phyloP scores from a whole-genome alignment of 2,329 filamentous ascomycete genomes.

The Cadophora malorum region DNA sequence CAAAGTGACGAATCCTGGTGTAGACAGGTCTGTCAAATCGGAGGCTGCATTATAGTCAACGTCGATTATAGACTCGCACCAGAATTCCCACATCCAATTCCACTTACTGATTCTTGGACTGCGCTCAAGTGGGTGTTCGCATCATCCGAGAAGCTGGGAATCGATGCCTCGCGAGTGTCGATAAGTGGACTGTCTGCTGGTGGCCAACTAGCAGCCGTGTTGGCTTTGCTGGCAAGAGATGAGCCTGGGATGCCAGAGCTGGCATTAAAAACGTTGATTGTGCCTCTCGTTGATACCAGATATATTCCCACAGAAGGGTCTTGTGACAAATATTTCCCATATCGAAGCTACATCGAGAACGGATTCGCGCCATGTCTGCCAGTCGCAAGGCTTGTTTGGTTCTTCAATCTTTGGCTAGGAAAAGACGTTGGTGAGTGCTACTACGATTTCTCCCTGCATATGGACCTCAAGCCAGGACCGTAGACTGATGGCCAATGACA shows the following conservation, averaged over 20 bases:
- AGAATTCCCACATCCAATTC: slow-evolving; percentile 52
- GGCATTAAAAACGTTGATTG: not conserved
- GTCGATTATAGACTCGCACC: slow-evolving; percentile 52
- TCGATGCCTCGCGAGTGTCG: not conserved
- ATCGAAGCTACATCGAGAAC: not conserved
- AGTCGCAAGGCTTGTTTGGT: slow-evolving; percentile 46
- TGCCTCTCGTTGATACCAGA: not conserved
- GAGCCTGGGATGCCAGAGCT: not conserved
- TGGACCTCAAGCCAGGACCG: not conserved
- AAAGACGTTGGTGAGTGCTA: slow-evolving; percentile 38
- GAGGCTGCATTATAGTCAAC: slow-evolving; percentile 18
- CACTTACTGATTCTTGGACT: slow-evolving; percentile 53
- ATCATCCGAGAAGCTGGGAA: slow-evolving; percentile 24
- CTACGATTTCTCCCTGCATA: too few species aligned
- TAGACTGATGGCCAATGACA: slow-evolving; percentile 15
- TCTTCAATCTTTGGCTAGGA: slow-evolving; percentile 49
- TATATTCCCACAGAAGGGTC: not conserved
- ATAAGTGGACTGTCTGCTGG: not conserved
- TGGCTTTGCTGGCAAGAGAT: not conserved
- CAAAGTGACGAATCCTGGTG: too few species aligned
- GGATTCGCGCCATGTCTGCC: slow-evolving; percentile 48
- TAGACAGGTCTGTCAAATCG: not conserved
- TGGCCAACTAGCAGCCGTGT: not conserved
- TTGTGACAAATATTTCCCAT: not conserved
- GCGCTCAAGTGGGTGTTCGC: slow-evolving; percentile 49